phyloP scores from a whole-genome alignment of 2,329 filamentous ascomycete species.

The Colletotrichum cereale region DNA sequence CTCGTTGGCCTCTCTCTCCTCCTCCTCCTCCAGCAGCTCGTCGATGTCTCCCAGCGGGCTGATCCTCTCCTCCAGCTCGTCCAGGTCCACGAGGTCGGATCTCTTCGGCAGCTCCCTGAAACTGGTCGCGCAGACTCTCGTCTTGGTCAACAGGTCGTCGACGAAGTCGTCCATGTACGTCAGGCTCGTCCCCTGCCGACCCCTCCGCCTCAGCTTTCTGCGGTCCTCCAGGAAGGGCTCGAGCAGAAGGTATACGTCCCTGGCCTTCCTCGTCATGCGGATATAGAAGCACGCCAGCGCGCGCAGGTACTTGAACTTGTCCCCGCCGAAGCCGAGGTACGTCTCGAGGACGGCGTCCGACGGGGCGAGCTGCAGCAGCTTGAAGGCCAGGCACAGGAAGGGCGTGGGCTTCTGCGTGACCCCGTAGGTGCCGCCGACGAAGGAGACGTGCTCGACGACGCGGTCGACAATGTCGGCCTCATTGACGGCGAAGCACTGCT shows the following conservation, averaged over 20 bases:
- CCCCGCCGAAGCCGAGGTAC: constrained; percentile 82
- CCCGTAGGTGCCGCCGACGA: constrained; percentile 90
- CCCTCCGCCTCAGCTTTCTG: constrained; percentile 84
- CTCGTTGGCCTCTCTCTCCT: constrained; percentile 47
- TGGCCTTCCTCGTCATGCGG: constrained; percentile 85
- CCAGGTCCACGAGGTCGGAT: constrained; percentile 87
- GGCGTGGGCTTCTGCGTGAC: constrained; percentile 87
- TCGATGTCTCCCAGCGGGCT: constrained; percentile 87
- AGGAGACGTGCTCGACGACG: constrained; percentile 83
- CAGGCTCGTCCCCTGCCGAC: constrained; percentile 79
- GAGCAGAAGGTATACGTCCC: constrained; percentile 82
- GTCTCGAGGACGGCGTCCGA: constrained; percentile 82
- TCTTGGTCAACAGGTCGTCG: constrained; percentile 89
- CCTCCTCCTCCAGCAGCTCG: constrained; percentile 72
- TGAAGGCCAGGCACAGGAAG: constrained; percentile 95
- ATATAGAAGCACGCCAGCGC: constrained; percentile 94
- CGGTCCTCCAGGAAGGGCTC: constrained; percentile 87
- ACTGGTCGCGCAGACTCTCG: constrained; percentile 90
- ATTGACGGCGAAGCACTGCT: constrained; percentile 97
- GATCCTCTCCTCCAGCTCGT: constrained; percentile 85
- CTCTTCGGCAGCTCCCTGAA: constrained; percentile 91
- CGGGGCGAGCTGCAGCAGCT: constrained; percentile 89
- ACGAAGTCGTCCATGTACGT: constrained; percentile 93
- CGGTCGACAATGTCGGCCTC: constrained; percentile 86
- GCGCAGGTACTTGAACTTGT: constrained; percentile 87